phyloP scores from a whole-genome alignment of 257 asterid genomes.

The Solanum virginianum region DNA sequence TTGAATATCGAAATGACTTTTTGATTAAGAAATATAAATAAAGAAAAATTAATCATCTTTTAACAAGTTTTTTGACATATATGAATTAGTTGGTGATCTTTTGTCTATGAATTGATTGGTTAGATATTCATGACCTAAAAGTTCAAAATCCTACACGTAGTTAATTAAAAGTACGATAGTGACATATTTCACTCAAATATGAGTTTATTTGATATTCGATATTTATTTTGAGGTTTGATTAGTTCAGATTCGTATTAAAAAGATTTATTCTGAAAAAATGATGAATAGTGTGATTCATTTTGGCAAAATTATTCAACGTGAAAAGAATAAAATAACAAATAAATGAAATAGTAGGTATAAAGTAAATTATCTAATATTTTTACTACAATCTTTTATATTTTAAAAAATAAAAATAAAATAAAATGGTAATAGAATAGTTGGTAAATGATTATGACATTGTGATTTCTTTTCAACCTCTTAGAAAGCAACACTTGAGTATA shows the following conservation, averaged over 20 bases:
- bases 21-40: background rate
- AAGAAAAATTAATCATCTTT: background rate
- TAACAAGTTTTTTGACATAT: background rate
- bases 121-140: background rate
- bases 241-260: rapidly evolving
- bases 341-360: background rate
- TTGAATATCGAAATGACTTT: background rate
- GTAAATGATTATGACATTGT: background rate
- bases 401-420: background rate
- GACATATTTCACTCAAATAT: background rate
- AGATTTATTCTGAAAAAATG: background rate
- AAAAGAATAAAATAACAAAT: background rate
- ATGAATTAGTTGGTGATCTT: background rate
- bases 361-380: background rate
- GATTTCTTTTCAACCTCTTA: background rate
- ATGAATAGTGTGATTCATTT: background rate
- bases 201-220: background rate
- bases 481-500: background rate
- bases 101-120: background rate
- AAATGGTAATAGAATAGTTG: background rate
- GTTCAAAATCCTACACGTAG: background rate
- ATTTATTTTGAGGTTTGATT: background rate
- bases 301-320: background rate
- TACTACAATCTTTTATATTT: background rate
- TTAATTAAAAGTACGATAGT: background rate